Evolutionary conservation across 768 basidiomycete genomes (phyloP).

Genomic region (Psilocybe sp.): DNA sequence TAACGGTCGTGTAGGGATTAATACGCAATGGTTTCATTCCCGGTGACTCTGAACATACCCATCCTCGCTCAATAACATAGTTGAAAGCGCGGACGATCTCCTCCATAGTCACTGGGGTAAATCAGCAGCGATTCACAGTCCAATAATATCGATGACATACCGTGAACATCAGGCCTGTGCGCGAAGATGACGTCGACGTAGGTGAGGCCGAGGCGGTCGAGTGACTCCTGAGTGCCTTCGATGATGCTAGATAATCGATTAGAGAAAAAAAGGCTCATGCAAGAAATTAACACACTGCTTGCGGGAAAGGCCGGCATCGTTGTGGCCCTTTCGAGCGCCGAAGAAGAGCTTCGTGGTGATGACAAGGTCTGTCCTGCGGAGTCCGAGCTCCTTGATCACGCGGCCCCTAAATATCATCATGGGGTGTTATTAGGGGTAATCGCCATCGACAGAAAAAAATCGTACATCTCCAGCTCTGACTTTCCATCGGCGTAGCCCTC

Average conservation of each 20-base stretch:
- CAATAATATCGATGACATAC: slow-evolving; percentile 23
- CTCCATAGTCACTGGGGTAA: slow-evolving; percentile 50
- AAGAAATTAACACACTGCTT: slow-evolving; percentile 41
- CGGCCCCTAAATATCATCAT: slow-evolving; percentile 40
- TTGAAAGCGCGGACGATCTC: slow-evolving; percentile 80
- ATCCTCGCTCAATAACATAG: slow-evolving; percentile 65
- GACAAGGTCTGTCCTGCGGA: slow-evolving; percentile 62
- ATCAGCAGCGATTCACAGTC: not conserved
- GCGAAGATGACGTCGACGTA: slow-evolving; percentile 71
- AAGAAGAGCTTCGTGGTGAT: slow-evolving; percentile 78
- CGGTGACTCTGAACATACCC: slow-evolving; percentile 30
- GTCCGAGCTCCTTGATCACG: slow-evolving; percentile 67
- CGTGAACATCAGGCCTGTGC: slow-evolving; percentile 58
- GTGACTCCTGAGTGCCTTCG: slow-evolving; percentile 62
- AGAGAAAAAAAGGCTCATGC: not conserved
- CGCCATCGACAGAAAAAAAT: not conserved
- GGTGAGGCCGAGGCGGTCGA: slow-evolving; percentile 64
- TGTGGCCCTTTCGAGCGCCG: slow-evolving; percentile 56
- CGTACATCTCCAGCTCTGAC: slow-evolving; percentile 69
- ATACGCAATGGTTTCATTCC: not conserved
- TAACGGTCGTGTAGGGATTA: not conserved
- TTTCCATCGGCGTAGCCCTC: slow-evolving; percentile 61
- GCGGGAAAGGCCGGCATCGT: slow-evolving; percentile 50
- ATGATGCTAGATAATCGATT: slow-evolving; percentile 43
- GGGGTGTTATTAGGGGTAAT: not conserved